Base-by-base conservation (phyloP, 208 protist genomes). In the Lotmaria passim region DNA sequence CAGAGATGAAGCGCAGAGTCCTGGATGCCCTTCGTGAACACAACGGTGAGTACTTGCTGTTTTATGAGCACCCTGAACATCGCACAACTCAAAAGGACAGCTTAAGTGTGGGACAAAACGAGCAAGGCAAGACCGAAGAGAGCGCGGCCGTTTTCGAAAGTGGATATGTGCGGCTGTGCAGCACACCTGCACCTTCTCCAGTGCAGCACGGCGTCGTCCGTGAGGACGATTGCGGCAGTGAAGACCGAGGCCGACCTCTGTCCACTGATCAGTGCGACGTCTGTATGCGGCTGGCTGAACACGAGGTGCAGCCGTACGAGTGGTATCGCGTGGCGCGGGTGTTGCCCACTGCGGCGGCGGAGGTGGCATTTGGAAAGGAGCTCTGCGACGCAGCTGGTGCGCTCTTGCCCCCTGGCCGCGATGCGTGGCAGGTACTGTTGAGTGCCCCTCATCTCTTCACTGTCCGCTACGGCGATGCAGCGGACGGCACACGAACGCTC, bases 271-370 rank as follows among this genome's bases (percentile, higher is more conserved):
- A 59, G 23, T 62, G 50, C 6, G 43, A 71, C 10, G 43, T 66
- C 23, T 44, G 14, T 4, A 47, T 43, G 24, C 64, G 67, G 26
- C 59, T 89, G 52, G 74, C 52, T 8, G 61, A 63, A 14, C 76
- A 86, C 38, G 53, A 75, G 39, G 83, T 96, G 6, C 67, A 87
- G 57, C 68, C 75, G 21, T 95, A 93, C 67, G 89, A 94, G 79
- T 89, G 83, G 69, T 91, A 85, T 69, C 87, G 92, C 21, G 83
- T 90, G 5, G 92, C 92, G 55, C 80, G 87, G 1, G 66, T 96
- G 53, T 72, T 94, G 39, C 83, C 81, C 6, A 62, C 60, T n/a
- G 69, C 68, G 7, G 39, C 69, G 15, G 21, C 51, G 7, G 73
- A 74, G 60, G 65, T 91, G 24, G 61, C 71, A 0, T 67, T 96